A percentile compares a stretch with the other conserved stretches of the same genome.
Evolutionary conservation across 176 grass and related monocot species (phyloP).

Genomic region (Stipa capillata): DNA sequence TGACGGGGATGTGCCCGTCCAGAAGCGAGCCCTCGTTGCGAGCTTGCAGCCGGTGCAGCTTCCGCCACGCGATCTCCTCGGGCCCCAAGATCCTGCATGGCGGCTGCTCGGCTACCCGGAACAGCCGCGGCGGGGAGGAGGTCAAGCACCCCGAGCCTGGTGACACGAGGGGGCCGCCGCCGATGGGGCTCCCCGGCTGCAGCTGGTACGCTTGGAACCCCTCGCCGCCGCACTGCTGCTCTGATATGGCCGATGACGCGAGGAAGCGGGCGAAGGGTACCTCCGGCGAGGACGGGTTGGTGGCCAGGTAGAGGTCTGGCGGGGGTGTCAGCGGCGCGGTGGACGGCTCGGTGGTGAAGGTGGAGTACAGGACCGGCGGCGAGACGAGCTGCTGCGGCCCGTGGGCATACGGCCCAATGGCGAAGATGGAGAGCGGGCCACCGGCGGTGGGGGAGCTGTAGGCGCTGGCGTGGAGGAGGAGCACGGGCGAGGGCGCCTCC

Average conservation of each 20-base stretch:
- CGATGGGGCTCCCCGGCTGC: conserved; percentile 40
- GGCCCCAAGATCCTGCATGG: conserved; percentile 6
- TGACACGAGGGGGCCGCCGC: conserved; percentile 27
- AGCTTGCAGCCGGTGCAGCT: neutral
- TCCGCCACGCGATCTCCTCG: conserved; percentile 5
- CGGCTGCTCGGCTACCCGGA: conserved; percentile 4
- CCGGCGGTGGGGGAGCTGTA: conserved; percentile 38
- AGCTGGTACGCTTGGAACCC: conserved; percentile 40
- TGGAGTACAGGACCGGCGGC: conserved; percentile 58
- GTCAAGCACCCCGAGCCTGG: conserved; percentile 36
- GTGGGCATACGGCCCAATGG: conserved; percentile 57
- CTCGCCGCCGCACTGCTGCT: neutral
- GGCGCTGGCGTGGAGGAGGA: conserved; percentile 16
- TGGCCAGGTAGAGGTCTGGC: conserved; percentile 25
- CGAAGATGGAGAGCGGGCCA: conserved; percentile 50
- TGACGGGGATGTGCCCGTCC: conserved; percentile 13
- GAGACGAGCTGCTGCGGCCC: conserved; percentile 69
- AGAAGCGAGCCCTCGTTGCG: conserved; percentile 30
- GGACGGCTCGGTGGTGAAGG: conserved; percentile 66
- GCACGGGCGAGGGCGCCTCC: conserved; percentile 32
- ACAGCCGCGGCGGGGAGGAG: conserved; percentile 30
- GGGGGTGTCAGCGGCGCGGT: conserved; percentile 71
- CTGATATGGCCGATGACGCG: neutral
- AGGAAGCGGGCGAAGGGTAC: conserved; percentile 71
- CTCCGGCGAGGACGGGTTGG: conserved; percentile 68